Evolutionary conservation across 2,329 filamentous ascomycete species (phyloP).

Genomic region (Monosporascus sp.): DNA sequence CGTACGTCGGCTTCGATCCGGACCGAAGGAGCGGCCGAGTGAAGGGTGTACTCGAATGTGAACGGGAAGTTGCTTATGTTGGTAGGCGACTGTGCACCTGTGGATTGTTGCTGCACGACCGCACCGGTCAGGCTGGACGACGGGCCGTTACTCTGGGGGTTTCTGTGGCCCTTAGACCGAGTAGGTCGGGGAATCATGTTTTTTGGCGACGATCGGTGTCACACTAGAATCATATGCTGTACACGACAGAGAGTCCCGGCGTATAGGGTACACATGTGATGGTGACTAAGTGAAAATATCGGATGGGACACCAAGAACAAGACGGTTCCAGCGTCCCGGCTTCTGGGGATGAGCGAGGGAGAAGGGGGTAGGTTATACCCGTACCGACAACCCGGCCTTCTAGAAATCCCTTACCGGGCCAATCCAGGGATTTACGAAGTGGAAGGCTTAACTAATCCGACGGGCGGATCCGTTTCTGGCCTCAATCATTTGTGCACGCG

Average conservation of each 20-base stretch:
- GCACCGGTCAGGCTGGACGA: background rate
- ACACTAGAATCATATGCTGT: background rate
- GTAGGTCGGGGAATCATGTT: background rate
- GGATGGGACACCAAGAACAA: background rate
- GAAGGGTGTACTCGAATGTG: constrained; percentile 11
- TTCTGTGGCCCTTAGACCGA: background rate
- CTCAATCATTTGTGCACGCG: background rate
- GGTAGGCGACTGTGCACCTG: constrained; percentile 2
- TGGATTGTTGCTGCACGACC: background rate
- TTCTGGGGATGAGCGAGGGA: background rate
- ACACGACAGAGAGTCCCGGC: background rate
- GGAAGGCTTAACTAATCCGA: background rate
- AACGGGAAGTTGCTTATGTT: constrained; percentile 14
- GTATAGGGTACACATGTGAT: background rate
- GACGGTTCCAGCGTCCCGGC: background rate
- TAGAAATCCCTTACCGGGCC: background rate
- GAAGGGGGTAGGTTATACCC: background rate
- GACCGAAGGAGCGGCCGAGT: constrained; percentile 8
- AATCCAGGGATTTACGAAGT: background rate
- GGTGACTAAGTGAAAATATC: background rate
- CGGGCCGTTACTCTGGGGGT: background rate
- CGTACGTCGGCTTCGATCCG: constrained; percentile 14
- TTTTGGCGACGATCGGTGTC: background rate
- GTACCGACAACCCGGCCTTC: background rate
- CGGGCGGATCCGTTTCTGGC: background rate